Percentiles rank a stretch among this genome's conserved stretches.
Conservation (phyloP, 768 basidiomycete genomes). For the Trametes cinnabarina region DNA sequence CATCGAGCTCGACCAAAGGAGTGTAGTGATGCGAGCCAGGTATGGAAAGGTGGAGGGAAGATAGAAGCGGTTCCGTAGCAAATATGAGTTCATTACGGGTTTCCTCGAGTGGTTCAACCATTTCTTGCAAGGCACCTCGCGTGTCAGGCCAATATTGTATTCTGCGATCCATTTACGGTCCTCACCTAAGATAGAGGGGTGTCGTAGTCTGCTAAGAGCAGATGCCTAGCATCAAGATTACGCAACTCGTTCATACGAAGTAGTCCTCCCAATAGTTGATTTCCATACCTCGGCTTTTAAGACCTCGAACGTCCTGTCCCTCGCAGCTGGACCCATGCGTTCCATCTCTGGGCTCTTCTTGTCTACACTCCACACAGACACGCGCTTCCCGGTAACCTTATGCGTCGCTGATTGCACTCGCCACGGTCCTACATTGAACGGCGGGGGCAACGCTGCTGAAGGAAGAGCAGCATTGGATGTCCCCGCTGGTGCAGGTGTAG, state of each 20-base stretch:
- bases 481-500: conserved; percentile 32
- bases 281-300: conserved; percentile 82
- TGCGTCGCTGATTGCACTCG: conserved; percentile 82
- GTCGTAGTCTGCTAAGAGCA: conserved; percentile 79
- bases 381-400: conserved; percentile 86
- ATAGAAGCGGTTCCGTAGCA: conserved; percentile 87
- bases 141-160: conserved; percentile 12
- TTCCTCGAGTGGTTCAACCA: conserved; percentile 97
- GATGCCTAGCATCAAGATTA: conserved; percentile 56
- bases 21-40: conserved; percentile 56
- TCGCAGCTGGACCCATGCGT: conserved; percentile 57
- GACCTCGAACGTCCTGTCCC: conserved; percentile 76
- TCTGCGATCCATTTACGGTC: conserved; percentile 13
- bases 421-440: conserved; percentile 84
- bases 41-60: conserved; percentile 78
- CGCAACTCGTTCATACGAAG: not conserved
- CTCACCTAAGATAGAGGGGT: conserved; percentile 88
- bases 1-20: conserved; percentile 81
- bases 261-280: not conserved
- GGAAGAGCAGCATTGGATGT: conserved; percentile 39
- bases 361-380: conserved; percentile 91
- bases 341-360: conserved; percentile 78
- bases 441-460: conserved; percentile 40
- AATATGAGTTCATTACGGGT: conserved; percentile 86
- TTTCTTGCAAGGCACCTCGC: conserved; percentile 51